phyloP scores from a whole-genome alignment of 1,284 basidiomycete genomes.

The Tilletiaria anomala region DNA sequence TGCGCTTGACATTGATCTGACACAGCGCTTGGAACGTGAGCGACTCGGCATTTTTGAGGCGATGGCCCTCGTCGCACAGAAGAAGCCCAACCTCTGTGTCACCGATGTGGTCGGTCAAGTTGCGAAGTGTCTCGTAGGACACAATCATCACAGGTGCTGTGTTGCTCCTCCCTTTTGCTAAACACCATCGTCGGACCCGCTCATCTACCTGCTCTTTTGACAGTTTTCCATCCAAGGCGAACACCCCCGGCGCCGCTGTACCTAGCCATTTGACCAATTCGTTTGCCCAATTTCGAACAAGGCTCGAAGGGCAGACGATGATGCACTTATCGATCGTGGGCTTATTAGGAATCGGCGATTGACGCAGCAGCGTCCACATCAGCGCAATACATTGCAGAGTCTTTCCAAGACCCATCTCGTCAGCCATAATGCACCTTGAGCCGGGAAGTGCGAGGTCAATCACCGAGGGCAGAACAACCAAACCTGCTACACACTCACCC shows the following conservation, averaged over 20 bases:
- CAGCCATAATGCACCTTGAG: constrained; percentile 86
- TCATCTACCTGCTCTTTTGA: constrained; percentile 35
- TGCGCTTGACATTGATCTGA: constrained; percentile 71
- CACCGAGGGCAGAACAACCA: too few species aligned
- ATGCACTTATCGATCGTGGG: constrained; percentile 91
- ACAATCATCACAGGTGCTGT: constrained; percentile 73
- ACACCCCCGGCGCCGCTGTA: constrained; percentile 23
- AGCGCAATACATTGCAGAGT: constrained; percentile 93
- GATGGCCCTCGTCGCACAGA: constrained; percentile 91
- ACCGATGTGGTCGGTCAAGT: constrained; percentile 29
- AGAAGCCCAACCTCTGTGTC: constrained; percentile 63
- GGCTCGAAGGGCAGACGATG: constrained; percentile 88
- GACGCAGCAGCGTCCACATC: constrained; percentile 91
- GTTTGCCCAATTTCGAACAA: constrained; percentile 98
- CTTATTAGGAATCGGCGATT: constrained; percentile 75
- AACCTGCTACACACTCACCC: constrained; percentile 52
- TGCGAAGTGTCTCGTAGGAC: constrained; percentile 82
- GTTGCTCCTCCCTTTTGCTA: constrained; percentile 14
- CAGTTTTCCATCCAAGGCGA: constrained; percentile 35
- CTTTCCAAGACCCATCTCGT: constrained; percentile 84
- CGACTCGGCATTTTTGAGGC: constrained; percentile 71
- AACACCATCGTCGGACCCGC: constrained; percentile 32
- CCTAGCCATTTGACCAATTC: constrained; percentile 51
- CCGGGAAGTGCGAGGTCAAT: not conserved
- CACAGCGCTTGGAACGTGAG: constrained; percentile 74